Base-by-base conservation (phyloP, 2,329 filamentous ascomycete genomes). In the Pseudopyrenochaeta lycopersici region DNA sequence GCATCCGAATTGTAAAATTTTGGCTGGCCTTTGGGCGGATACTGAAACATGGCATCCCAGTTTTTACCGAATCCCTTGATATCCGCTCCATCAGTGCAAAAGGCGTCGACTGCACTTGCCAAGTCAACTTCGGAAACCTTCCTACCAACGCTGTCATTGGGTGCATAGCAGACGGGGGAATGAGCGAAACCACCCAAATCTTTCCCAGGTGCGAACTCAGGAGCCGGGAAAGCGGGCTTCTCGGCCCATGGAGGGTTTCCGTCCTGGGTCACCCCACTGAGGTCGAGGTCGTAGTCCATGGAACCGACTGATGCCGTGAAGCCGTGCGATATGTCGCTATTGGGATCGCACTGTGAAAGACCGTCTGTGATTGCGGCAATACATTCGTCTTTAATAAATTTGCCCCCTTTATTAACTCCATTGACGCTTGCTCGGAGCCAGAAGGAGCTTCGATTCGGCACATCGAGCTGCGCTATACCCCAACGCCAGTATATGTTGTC, bases 201-300 rank as follows among this genome's bases (percentile, higher is more conserved):
- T 15, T 36, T 36, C 14, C 46, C 10, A 4, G 41, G n/a, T 11
- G 33, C 15, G 17, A 40, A 33, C 30, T 54, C 52, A 6, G 41
- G 14, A 2, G 51, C 38, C 3, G 46, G 46, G n/a, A 49, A 54
- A 3, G 35, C 15, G 1, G 35, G n/a, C 14, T 42, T 46, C n/a
- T 46, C 35, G 7, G 40, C 20, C 52, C 52, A 54, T 7, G 52
- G 52, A 6, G 52, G 46, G 42, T 47, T 48, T 9, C 45, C 43
- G 23, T 43, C 46, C 15, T 33, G 18, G 2, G 38, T 51, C 3
- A 29, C 36, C n/a, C 52, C 47, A 17, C 47, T 51, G 10, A 51
- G 29, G 7, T 56, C 53, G 9, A 56, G 47, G 17, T 31, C 20
- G 23, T 56, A 56, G 31, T 43, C 30, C 3, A 50, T 18, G 14